phyloP scores from a whole-genome alignment of 2,329 filamentous ascomycete genomes.

The Nothomitra cinnamomea region DNA sequence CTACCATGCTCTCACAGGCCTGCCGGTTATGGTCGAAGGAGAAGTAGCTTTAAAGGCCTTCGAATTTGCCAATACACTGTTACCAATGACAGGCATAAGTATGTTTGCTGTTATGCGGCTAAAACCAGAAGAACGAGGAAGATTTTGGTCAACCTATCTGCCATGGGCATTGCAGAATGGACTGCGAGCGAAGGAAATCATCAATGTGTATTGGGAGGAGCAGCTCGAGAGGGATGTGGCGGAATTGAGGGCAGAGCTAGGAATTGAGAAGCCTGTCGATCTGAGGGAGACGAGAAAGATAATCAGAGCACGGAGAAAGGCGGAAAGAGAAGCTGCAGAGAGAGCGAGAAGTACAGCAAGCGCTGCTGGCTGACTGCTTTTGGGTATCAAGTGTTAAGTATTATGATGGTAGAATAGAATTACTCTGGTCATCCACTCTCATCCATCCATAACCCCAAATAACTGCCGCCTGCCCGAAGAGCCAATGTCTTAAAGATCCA shows the following conservation, averaged over 20 bases:
- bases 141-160: slow-evolving; percentile 60
- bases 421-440: not conserved
- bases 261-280: slow-evolving; percentile 80
- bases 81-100: slow-evolving; percentile 89
- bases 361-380: not conserved
- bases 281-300: slow-evolving; percentile 58
- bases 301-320: slow-evolving; percentile 51
- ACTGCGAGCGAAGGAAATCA: slow-evolving; percentile 55
- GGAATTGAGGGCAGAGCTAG: slow-evolving; percentile 54
- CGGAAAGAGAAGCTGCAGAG: slow-evolving; percentile 34
- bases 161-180: slow-evolving; percentile 89
- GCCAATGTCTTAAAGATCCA: slow-evolving; percentile 22
- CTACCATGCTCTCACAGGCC: slow-evolving; percentile 82
- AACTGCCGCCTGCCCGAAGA: not conserved
- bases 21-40: slow-evolving; percentile 85
- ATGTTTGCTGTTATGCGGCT: slow-evolving; percentile 52
- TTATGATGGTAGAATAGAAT: not conserved
- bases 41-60: slow-evolving; percentile 97
- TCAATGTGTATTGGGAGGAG: slow-evolving; percentile 98
- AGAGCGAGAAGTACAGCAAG: not conserved
- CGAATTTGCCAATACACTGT: slow-evolving; percentile 83
- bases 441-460: not conserved
- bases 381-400: not conserved
- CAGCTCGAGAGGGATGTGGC: slow-evolving; percentile 69
- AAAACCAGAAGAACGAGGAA: slow-evolving; percentile 43